phyloP scores from a whole-genome alignment of 148 eudicot genomes.

The Vaccinium myrtillus region DNA sequence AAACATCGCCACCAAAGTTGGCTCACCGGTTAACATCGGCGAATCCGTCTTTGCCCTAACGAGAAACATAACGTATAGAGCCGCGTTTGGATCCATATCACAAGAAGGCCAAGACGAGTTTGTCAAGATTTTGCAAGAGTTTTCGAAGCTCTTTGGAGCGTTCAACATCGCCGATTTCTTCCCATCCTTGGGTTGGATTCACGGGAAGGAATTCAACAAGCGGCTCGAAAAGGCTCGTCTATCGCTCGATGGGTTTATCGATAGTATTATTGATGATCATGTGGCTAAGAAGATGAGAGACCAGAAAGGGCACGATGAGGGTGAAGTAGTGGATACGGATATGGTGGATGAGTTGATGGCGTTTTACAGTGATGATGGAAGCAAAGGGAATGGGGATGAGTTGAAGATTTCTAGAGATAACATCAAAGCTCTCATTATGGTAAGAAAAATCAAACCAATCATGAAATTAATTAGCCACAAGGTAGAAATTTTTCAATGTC shows the following conservation, averaged over 20 bases:
- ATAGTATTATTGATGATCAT: slow-evolving; percentile 32
- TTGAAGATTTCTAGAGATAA: slow-evolving; percentile 71
- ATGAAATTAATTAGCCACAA: neutral
- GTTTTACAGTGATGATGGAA: slow-evolving; percentile 57
- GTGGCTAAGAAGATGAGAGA: neutral
- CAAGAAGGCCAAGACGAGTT: slow-evolving; percentile 31
- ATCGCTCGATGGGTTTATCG: slow-evolving; percentile 29
- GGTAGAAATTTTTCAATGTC: too few relatives aligned
- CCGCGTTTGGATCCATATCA: slow-evolving; percentile 36
- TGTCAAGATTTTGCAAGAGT: slow-evolving; percentile 32
- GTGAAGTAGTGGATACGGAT: slow-evolving; percentile 28
- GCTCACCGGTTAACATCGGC: slow-evolving; percentile 22
- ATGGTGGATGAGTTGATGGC: slow-evolving; percentile 90
- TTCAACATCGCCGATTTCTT: slow-evolving; percentile 33
- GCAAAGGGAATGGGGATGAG: slow-evolving; percentile 54
- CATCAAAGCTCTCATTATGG: slow-evolving; percentile 96
- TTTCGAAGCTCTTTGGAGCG: slow-evolving; percentile 34
- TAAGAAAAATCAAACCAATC: slow-evolving; percentile 14
- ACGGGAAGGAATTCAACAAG: slow-evolving; percentile 10
- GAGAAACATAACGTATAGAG: slow-evolving; percentile 23
- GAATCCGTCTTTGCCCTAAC: slow-evolving; percentile 24
- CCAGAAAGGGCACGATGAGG: neutral
- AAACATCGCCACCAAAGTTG: neutral
- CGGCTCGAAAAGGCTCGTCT: slow-evolving; percentile 29
- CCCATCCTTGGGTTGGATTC: slow-evolving; percentile 26